Percentiles rank a stretch among this genome's conserved stretches.
Evolutionary conservation across 257 asterid species (phyloP).

Genomic region (Capsicum chinense): DNA sequence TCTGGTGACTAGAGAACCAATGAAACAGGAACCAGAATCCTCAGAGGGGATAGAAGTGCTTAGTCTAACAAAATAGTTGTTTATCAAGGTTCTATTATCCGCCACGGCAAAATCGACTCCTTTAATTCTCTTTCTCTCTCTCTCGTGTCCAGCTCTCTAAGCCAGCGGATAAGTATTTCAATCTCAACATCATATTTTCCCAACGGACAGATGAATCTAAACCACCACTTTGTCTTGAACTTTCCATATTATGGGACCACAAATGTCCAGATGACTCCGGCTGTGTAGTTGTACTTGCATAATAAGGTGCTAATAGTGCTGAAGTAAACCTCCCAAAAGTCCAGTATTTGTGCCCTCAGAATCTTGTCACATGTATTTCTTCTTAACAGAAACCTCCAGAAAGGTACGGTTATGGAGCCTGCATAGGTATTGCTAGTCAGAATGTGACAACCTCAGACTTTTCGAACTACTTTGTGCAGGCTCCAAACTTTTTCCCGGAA

Average conservation of each 20-base stretch:
- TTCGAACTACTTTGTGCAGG: constrained; percentile 31
- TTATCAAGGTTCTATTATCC: constrained; percentile 49
- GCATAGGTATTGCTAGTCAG: constrained; percentile 40
- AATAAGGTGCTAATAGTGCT: constrained; percentile 57
- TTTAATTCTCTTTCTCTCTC: constrained; percentile 65
- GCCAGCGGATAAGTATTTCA: constrained; percentile 73
- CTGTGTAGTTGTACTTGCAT: constrained; percentile 51
- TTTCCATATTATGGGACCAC: constrained; percentile 6
- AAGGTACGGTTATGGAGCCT: constrained; percentile 20
- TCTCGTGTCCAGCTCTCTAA: constrained; percentile 63
- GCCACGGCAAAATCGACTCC: constrained; percentile 53
- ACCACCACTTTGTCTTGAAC: constrained; percentile 29
- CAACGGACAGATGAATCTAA: constrained; percentile 40
- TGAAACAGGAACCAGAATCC: constrained; percentile 40
- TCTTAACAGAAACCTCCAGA: too few species aligned
- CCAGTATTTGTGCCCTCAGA: constrained; percentile 87
- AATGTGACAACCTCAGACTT: constrained; percentile 37
- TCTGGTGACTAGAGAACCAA: constrained; percentile 56
- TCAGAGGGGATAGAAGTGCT: constrained; percentile 31
- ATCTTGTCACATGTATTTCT: constrained; percentile 46
- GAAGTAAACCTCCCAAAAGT: constrained; percentile 54
- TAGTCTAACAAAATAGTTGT: constrained; percentile 38
- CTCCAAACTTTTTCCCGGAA: constrained; percentile 34
- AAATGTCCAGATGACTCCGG: constrained; percentile 33
- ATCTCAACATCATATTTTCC: constrained; percentile 58